Percentiles rank a stretch among this genome's conserved stretches.
phyloP scores from a whole-genome alignment of 768 basidiomycete genomes.

The Megacollybia marginata region DNA sequence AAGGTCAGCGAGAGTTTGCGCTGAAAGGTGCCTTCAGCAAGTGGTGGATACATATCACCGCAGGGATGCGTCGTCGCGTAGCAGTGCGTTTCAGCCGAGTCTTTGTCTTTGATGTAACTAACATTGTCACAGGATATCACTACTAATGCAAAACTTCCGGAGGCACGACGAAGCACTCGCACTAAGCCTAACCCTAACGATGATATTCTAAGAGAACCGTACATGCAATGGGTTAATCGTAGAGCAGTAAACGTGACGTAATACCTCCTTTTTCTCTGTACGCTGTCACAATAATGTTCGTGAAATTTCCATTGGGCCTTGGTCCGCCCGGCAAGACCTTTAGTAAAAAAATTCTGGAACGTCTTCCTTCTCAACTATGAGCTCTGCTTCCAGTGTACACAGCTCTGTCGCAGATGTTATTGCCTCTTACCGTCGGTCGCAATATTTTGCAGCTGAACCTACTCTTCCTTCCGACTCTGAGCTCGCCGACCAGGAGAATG shows the following conservation, averaged over 20 bases:
- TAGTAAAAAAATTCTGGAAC: not conserved
- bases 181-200: conserved; percentile 50
- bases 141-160: conserved; percentile 61
- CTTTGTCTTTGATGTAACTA: conserved; percentile 6
- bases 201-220: conserved; percentile 71
- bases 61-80: conserved; percentile 69
- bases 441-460: conserved; percentile 57
- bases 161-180: conserved; percentile 74
- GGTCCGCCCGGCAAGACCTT: too few species aligned
- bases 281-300: not conserved
- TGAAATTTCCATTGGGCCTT: too few species aligned
- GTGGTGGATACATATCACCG: conserved; percentile 78
- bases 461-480: conserved; percentile 39
- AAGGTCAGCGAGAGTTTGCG: conserved; percentile 82
- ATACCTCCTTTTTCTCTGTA: conserved; percentile 2
- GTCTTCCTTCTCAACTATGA: not conserved
- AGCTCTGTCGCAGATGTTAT: conserved; percentile 47
- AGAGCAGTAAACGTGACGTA: conserved; percentile 47
- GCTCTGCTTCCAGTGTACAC: conserved; percentile 38
- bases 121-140: conserved; percentile 51
- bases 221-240: conserved; percentile 86
- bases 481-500: conserved; percentile 32
- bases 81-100: conserved; percentile 42
- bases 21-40: conserved; percentile 71
- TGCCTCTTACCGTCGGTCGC: conserved; percentile 60